Percentiles rank a stretch among this genome's conserved stretches.
Conservation (phyloP, 345 rosid species). For the Hypericum perforatum region DNA sequence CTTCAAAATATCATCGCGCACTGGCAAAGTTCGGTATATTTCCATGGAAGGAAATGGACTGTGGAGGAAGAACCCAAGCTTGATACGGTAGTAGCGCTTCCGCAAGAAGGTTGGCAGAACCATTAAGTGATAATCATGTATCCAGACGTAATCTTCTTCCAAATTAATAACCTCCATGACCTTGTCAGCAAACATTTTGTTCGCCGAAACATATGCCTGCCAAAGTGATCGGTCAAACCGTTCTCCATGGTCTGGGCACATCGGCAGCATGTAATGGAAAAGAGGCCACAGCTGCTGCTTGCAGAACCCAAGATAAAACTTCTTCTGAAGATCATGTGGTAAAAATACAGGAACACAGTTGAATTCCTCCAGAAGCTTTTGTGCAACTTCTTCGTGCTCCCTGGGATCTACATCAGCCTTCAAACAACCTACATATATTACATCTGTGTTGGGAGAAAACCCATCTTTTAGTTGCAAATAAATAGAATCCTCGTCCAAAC, state of each 20-base stretch:
- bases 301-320: conserved; percentile 34
- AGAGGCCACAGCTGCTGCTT: conserved; percentile 47
- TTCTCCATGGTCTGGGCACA: conserved; percentile 27
- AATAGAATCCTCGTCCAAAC: conserved; percentile 33
- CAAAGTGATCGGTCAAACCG: conserved; percentile 31
- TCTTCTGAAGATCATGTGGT: conserved; percentile 29
- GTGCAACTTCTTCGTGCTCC: conserved; percentile 36
- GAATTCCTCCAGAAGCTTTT: conserved; percentile 30
- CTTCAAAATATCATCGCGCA: conserved; percentile 34
- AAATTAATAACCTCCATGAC: conserved; percentile 36
- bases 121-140: conserved; percentile 44
- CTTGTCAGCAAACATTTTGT: conserved; percentile 36
- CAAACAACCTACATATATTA: conserved; percentile 34
- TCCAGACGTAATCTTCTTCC: conserved; percentile 36
- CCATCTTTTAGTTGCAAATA: conserved; percentile 33
- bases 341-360: conserved; percentile 36
- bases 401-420: conserved; percentile 28
- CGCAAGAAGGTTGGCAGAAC: conserved; percentile 37
- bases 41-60: conserved; percentile 42
- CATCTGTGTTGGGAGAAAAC: conserved; percentile 20
- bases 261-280: conserved; percentile 41
- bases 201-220: conserved; percentile 36
- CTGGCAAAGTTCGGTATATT: conserved; percentile 35
- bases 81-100: conserved; percentile 27
- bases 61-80: conserved; percentile 44